Evolutionary conservation across 495 filamentous ascomycete genomes (phyloP).

Genomic region (Talaromyces nanjingensis): DNA sequence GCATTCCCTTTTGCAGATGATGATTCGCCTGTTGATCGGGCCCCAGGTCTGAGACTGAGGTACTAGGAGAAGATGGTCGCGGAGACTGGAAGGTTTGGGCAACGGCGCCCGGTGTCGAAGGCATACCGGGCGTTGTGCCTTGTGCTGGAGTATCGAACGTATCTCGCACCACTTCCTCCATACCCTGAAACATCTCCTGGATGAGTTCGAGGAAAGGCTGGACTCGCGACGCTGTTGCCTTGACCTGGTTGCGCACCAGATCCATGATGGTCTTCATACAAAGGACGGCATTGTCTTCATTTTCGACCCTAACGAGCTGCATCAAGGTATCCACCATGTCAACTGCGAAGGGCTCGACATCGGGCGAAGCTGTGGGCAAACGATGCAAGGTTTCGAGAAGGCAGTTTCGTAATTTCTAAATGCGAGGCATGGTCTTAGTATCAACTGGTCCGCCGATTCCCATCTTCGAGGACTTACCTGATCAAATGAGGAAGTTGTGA

Average conservation of each 20-base stretch:
- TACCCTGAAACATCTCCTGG: conserved; percentile 87
- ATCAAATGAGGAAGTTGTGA: conserved; percentile 78
- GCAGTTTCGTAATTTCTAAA: conserved; percentile 80
- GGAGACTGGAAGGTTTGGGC: conserved; percentile 74
- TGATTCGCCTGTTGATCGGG: conserved; percentile 76
- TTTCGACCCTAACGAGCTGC: conserved; percentile 79
- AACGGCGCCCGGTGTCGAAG: conserved; percentile 70
- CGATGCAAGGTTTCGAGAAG: conserved; percentile 92
- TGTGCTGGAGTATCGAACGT: conserved; percentile 75
- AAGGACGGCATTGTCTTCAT: conserved; percentile 95
- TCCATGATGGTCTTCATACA: conserved; percentile 99
- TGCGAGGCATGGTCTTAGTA: conserved; percentile 12
- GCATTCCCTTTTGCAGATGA: conserved; percentile 82
- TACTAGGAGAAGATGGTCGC: conserved; percentile 80
- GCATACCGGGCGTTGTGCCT: conserved; percentile 57
- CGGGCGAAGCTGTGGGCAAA: conserved; percentile 71
- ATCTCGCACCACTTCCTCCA: conserved; percentile 88
- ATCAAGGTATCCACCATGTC: conserved; percentile 85
- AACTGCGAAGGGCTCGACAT: conserved; percentile 80
- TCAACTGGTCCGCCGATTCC: conserved; percentile 12
- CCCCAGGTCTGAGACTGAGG: conserved; percentile 67
- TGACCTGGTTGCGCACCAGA: conserved; percentile 84
- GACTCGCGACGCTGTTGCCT: conserved; percentile 68
- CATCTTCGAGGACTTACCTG: conserved; percentile 46
- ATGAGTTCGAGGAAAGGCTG: conserved; percentile 89